Base-by-base conservation (phyloP, 2,329 filamentous ascomycete genomes). In the Diaporthe aspalathi region DNA sequence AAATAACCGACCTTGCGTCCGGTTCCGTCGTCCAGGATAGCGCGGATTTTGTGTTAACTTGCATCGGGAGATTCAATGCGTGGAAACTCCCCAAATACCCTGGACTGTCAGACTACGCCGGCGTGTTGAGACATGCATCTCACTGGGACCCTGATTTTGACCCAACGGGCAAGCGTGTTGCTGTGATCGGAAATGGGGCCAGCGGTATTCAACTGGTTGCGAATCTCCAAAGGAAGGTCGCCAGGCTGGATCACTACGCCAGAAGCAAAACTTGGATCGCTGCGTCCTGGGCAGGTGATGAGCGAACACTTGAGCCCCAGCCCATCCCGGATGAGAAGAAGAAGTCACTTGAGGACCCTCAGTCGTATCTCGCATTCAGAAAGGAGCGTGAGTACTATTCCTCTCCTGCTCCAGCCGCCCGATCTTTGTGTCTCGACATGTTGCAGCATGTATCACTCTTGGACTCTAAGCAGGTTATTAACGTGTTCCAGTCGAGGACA, bases 251-350 rank as follows among this genome's bases (percentile, higher is more conserved):
- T 73, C 89, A 92, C 78, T 93, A 92, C 74, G 89, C 86, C 1
- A 83, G 91, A 12, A 90, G 87, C 74, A 86, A 83, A 40, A 93
- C 91, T 0, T 93, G 91, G 91, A 89, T 93, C 35, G 89, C 91
- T 0, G 85, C 88, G 1, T 88, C 89, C 0, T 91, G 90, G 79
- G 87, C 87, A 0, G 84, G 87, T 43, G 81, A 87, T 71, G 81
- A 87, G 74, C 85, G 89, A 40, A 87, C 85, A 38, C 81, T 88
- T 0, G 86, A 86, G 43, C 84, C 90, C 0, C 89, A 91, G 56
- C 83, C 83, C 0, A 89, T 88, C 74, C 79, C 83, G 0, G 75
- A 86, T 1, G 87, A 90, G 27, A 84, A 89, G 68, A 82, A 84
- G 5, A 83, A 88, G 24, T 83, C 84, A 0, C 92, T 92, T 77